Percentiles rank a stretch among this genome's conserved stretches.
phyloP scores from a whole-genome alignment of 1,284 basidiomycete genomes.

The Clitocybe nebularis region DNA sequence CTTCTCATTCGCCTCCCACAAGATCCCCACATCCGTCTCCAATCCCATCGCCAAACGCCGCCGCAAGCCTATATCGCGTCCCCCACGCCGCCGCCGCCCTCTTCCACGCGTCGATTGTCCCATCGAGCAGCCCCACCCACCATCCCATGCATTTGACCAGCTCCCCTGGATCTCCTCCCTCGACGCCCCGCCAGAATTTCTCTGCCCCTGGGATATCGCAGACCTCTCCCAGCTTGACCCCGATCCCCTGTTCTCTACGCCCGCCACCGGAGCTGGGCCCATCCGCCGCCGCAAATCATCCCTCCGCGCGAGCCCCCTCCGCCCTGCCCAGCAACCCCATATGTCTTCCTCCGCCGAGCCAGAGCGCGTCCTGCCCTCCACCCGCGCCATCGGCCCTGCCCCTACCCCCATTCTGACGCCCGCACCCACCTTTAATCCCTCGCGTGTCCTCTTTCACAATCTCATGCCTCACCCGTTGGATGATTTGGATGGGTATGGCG shows the following conservation, averaged over 20 bases:
- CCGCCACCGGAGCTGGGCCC: constrained; percentile 38
- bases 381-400: constrained; percentile 24
- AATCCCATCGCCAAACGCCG: constrained; percentile 19
- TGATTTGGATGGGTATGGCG: constrained; percentile 24
- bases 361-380: constrained; percentile 14
- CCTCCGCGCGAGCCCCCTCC: constrained; percentile 44
- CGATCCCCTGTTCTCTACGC: constrained; percentile 10
- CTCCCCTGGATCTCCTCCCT: constrained; percentile 61
- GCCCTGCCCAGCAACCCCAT: constrained; percentile 19
- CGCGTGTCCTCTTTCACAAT: constrained; percentile 49
- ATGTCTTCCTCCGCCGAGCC: constrained; percentile 18
- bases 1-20: constrained; percentile 10
- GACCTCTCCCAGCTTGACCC: constrained; percentile 50
- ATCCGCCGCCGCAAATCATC: constrained; percentile 53
- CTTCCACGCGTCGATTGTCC: constrained; percentile 24
- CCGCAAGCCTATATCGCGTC: constrained; percentile 23
- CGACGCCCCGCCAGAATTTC: constrained; percentile 34
- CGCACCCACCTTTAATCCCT: constrained; percentile 38
- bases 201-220: constrained; percentile 46
- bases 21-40: constrained; percentile 8
- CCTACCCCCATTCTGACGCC: constrained; percentile 36
- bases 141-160: constrained; percentile 45
- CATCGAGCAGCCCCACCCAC: constrained; percentile 16
- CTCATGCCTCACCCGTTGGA: constrained; percentile 57
- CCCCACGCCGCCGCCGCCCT: constrained; percentile 26